Percentiles rank a stretch among this genome's conserved stretches.
Evolutionary conservation across 2,329 filamentous ascomycete genomes (phyloP).

Genomic region (Colletotrichum karsti): DNA sequence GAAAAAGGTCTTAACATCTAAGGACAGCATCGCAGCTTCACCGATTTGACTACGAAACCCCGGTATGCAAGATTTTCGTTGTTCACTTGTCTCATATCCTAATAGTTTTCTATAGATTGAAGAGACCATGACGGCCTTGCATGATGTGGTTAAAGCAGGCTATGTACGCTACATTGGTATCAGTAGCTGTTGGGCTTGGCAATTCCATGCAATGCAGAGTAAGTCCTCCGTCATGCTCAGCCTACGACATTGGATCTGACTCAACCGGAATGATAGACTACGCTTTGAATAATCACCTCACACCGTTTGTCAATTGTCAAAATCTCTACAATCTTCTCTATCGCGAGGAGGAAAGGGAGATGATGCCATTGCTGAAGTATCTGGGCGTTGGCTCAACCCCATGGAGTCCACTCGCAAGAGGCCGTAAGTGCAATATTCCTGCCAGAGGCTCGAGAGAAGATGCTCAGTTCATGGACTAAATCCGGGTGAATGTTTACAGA

Average conservation of each 20-base stretch:
- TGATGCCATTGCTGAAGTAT: background rate
- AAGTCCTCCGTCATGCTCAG: background rate
- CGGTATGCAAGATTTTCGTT: background rate
- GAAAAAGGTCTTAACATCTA: background rate
- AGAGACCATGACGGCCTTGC: background rate
- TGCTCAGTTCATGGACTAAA: background rate
- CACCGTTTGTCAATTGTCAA: background rate
- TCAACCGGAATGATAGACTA: background rate
- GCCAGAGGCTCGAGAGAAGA: accelerated
- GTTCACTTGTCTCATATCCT: background rate
- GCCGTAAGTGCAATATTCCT: background rate
- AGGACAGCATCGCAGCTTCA: background rate
- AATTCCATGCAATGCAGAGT: background rate
- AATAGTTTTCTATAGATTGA: background rate
- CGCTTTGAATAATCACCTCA: background rate
- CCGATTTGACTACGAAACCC: background rate
- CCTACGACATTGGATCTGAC: background rate
- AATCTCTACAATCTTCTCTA: background rate
- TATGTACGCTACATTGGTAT: background rate
- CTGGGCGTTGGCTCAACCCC: background rate
- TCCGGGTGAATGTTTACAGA: background rate
- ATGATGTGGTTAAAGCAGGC: background rate
- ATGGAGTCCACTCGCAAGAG: background rate
- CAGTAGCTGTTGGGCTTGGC: background rate
- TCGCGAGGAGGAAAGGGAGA: background rate